Conservation (phyloP, 1,139 yeast species). For the Saccharomycopsis hybrid region DNA sequence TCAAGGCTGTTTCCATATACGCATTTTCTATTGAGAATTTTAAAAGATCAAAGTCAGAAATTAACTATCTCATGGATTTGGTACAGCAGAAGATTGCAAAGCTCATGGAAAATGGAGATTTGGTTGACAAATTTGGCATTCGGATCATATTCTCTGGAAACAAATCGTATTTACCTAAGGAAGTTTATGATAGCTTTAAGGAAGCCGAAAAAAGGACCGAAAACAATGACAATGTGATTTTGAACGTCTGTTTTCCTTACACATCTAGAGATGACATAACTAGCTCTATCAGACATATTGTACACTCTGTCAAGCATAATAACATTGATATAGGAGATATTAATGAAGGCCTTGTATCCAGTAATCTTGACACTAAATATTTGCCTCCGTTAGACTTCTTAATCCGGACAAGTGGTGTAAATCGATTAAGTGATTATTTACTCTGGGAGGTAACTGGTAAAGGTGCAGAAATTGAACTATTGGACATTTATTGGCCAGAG, state of each 20-base stretch:
- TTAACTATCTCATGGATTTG: constrained; percentile 80
- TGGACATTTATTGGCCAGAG: constrained; percentile 85
- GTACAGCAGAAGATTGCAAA: constrained; percentile 73
- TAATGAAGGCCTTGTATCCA: constrained; percentile 40
- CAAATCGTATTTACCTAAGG: constrained; percentile 55
- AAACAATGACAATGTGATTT: constrained; percentile 60
- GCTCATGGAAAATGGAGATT: constrained; percentile 66
- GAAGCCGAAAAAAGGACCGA: constrained; percentile 63
- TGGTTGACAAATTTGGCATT: constrained; percentile 79
- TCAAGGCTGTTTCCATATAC: constrained; percentile 78
- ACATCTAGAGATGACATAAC: constrained; percentile 91
- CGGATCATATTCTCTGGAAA: constrained; percentile 71
- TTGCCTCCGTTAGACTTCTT: constrained; percentile 75
- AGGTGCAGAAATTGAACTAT: constrained; percentile 61
- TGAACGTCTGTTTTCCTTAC: constrained; percentile 93
- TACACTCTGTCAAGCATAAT: constrained; percentile 33
- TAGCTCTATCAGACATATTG: constrained; percentile 51
- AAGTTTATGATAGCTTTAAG: constrained; percentile 55
- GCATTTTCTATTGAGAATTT: constrained; percentile 96
- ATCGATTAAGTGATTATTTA: constrained; percentile 80
- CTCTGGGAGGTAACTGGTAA: constrained; percentile 66
- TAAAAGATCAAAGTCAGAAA: constrained; percentile 75
- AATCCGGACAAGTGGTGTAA: constrained; percentile 82
- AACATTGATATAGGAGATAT: constrained; percentile 38
- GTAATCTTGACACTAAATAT: constrained; percentile 56